These are phyloP conservation scores for Russula brevipes DNA, from an alignment of 768 basidiomycete genomes.

Conservation along the genomic window DNA sequence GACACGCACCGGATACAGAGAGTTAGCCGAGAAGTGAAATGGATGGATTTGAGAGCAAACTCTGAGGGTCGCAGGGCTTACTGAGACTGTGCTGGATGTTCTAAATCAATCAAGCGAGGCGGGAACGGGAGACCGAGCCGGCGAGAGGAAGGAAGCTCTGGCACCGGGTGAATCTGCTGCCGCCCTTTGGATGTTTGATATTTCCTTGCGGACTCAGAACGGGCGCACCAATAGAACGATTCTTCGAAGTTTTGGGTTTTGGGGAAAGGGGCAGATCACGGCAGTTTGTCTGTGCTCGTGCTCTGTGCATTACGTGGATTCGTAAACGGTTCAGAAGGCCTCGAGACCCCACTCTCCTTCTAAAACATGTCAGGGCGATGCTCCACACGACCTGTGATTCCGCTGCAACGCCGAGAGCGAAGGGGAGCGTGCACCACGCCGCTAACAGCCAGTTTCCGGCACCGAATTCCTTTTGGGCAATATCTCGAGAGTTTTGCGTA, in stretches of 20 bases:
- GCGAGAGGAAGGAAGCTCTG: background rate
- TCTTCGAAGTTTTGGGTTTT: background rate
- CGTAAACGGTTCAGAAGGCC: background rate
- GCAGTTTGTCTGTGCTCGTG: background rate
- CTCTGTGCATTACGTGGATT: conserved; percentile 18
- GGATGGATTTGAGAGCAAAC: background rate
- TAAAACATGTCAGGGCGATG: conserved; percentile 1
- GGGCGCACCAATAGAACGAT: conserved; percentile 1
- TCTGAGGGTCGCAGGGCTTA: background rate
- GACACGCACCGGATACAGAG: background rate
- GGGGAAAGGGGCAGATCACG: background rate
- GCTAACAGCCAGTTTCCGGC: conserved; percentile 6
- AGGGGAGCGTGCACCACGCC: background rate
- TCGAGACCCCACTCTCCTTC: background rate
- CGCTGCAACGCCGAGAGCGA: background rate
- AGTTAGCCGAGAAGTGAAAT: background rate
- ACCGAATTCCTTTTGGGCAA: background rate
- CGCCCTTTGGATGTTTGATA: background rate
- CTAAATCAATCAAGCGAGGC: background rate
- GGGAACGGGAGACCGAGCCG: background rate
- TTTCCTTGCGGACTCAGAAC: conserved; percentile 11
- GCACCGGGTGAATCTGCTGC: background rate
- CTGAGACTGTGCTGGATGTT: background rate
- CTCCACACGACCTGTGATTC: background rate
- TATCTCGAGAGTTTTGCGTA: conserved; percentile 1